Conservation (phyloP, 495 filamentous ascomycete species). For the Penicillium arizonense region DNA sequence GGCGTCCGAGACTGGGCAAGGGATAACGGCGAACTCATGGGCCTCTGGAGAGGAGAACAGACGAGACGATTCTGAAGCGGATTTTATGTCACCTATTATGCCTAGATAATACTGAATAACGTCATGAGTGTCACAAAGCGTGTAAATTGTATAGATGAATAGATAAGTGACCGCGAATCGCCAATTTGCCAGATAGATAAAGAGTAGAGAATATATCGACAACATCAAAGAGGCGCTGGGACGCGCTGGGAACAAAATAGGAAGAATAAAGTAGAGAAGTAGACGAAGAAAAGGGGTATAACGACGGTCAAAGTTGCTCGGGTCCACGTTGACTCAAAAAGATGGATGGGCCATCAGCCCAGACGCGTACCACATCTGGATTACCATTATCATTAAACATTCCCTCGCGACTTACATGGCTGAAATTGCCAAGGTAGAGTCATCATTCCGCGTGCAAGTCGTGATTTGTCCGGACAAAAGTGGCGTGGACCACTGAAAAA, state of each 20-base stretch:
- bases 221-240: not conserved
- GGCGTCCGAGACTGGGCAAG: constrained; percentile 68
- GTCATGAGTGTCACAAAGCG: not conserved
- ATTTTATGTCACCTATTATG: constrained; percentile 6
- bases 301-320: constrained; percentile 18
- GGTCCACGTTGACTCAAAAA: constrained; percentile 8
- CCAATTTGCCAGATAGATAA: not conserved
- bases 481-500: constrained; percentile 6
- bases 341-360: constrained; percentile 5
- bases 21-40: constrained; percentile 70
- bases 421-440: constrained; percentile 20
- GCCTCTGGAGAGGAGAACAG: constrained; percentile 61
- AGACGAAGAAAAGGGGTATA: constrained; percentile 28
- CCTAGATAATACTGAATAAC: too few species aligned
- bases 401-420: constrained; percentile 23
- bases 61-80: constrained; percentile 37
- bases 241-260: not conserved
- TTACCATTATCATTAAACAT: constrained; percentile 44
- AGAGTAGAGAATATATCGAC: constrained; percentile 1
- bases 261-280: constrained; percentile 1
- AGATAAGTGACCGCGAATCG: not conserved
- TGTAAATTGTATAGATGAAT: constrained; percentile 1
- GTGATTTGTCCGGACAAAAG: constrained; percentile 14
- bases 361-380: constrained; percentile 19
- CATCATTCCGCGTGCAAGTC: constrained; percentile 35